phyloP scores from a whole-genome alignment of 2,329 filamentous ascomycete species.

The Paracoccidioides brasiliensis region DNA sequence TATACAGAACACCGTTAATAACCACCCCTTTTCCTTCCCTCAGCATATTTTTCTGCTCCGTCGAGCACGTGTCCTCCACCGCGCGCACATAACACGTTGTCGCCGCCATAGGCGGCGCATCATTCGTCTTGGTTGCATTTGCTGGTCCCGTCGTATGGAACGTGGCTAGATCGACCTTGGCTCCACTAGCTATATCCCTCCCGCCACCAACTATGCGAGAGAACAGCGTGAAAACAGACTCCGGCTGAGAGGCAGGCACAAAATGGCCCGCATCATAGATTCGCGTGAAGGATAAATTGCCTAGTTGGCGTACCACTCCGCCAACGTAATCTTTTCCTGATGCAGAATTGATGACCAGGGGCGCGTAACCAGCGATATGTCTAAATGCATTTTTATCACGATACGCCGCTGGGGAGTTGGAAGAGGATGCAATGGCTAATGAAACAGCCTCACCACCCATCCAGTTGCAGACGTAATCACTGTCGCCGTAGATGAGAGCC shows the following conservation, averaged over 20 bases:
- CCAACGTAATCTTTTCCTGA: slow-evolving; percentile 34
- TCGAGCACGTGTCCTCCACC: slow-evolving; percentile 39
- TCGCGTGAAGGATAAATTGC: slow-evolving; percentile 57
- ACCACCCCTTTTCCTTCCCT: slow-evolving; percentile 41
- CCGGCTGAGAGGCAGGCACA: slow-evolving; percentile 39
- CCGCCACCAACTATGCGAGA: slow-evolving; percentile 38
- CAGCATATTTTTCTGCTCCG: slow-evolving; percentile 38
- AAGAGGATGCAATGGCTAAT: slow-evolving; percentile 38
- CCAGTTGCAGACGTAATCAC: slow-evolving; percentile 44
- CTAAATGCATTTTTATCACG: slow-evolving; percentile 39
- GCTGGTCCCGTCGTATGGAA: slow-evolving; percentile 47
- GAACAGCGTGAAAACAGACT: slow-evolving; percentile 42
- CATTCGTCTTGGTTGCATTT: slow-evolving; percentile 45
- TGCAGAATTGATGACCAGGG: slow-evolving; percentile 49
- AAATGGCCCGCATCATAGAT: slow-evolving; percentile 43
- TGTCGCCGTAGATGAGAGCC: slow-evolving; percentile 57
- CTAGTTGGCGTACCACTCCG: slow-evolving; percentile 62
- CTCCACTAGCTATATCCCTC: slow-evolving; percentile 36
- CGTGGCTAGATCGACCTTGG: slow-evolving; percentile 36
- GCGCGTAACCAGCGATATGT: slow-evolving; percentile 54
- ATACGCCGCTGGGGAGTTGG: slow-evolving; percentile 15
- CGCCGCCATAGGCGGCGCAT: slow-evolving; percentile 35
- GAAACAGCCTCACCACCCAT: slow-evolving; percentile 64
- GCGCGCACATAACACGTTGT: slow-evolving; percentile 50
- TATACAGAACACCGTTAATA: slow-evolving; percentile 47